Base-by-base conservation (phyloP, 805 yeast species). In the Henningerozyma blattae region DNA sequence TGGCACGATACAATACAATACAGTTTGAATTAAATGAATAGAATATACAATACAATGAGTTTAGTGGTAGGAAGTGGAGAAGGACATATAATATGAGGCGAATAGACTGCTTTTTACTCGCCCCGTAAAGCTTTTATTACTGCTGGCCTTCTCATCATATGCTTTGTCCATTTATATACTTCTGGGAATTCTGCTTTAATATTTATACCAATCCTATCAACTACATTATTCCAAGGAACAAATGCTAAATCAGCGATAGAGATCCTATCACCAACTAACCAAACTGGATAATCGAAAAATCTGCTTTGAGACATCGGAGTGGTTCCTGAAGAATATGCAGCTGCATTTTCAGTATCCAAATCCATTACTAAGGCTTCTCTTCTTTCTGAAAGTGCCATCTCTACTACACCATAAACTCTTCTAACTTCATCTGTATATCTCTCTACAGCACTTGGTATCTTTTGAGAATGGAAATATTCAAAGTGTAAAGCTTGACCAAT, bases 181-280 rank as follows among this genome's bases (percentile, higher is more conserved):
- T 87, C 96, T 2, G 95, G 95, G 52, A 81, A 86, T 55, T 87
- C 96, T 20, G 72, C 69, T 54, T 80, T 79, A 48, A 87, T 70
- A 48, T 82, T 83, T 41, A 87, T 84, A 6, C 95, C 96, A 35
- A 87, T 81, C 48, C 94, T 68, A 54, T 83, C 94, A 34, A 87
- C 94, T 14, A 87, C 95, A 50, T 86, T 87, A 57, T 87, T 87
- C 97, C 97, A 87, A 13, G 97, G 94, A 19, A 87, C 94, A 61
- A 87, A 87, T 16, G 89, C 74, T 50, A 87, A 65, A 58, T 87
- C 97, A 3, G 96, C 96, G 30, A 87, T 76, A 1, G 95, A 72
- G 32, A 76, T 68, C 30, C 68, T 61, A 47, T 86, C 94, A 18
- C 95, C 93, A 12, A 86, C 95, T 22, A 87, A 66, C 97, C 97